Evolutionary conservation across 192 early-diverging fungal species (phyloP).

Genomic region (Gamsiella multidivaricata): DNA sequence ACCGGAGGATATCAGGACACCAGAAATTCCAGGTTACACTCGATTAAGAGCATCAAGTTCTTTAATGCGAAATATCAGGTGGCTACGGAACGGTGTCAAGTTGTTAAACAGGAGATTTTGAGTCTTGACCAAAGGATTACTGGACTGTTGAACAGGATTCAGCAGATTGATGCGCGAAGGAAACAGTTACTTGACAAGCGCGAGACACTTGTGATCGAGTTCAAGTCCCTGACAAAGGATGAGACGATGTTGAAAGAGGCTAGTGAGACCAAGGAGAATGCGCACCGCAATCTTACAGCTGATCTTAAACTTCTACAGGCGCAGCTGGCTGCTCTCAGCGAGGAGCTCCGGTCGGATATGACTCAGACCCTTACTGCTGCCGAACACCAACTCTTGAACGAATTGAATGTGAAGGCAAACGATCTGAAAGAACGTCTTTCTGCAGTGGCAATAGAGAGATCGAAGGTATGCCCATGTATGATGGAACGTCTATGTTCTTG

Average conservation of each 20-base stretch:
- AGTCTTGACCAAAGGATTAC: slow-evolving; percentile 74
- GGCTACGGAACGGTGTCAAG: slow-evolving; percentile 49
- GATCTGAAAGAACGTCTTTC: slow-evolving; percentile 66
- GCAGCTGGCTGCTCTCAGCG: slow-evolving; percentile 68
- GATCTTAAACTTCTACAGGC: slow-evolving; percentile 62
- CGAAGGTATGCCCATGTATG: slow-evolving; percentile 58
- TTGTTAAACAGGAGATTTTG: slow-evolving; percentile 66
- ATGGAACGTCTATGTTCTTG: too few species aligned
- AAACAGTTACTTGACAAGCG: slow-evolving; percentile 67
- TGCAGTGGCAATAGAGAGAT: slow-evolving; percentile 62
- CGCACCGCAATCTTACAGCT: slow-evolving; percentile 56
- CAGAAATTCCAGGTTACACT: slow-evolving; percentile 78
- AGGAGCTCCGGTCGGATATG: slow-evolving; percentile 71
- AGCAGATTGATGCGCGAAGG: slow-evolving; percentile 62
- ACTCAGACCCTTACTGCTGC: slow-evolving; percentile 61
- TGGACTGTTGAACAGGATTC: slow-evolving; percentile 65
- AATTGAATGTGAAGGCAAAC: slow-evolving; percentile 64
- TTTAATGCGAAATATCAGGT: slow-evolving; percentile 58
- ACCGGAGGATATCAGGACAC: slow-evolving; percentile 90
- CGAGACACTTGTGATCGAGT: slow-evolving; percentile 64
- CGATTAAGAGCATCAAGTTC: slow-evolving; percentile 70
- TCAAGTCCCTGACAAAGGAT: slow-evolving; percentile 71
- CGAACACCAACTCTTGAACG: slow-evolving; percentile 64
- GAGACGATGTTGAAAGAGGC: slow-evolving; percentile 66
- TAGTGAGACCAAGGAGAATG: slow-evolving; percentile 64